A percentile compares a stretch with the other conserved stretches of the same genome.
phyloP scores from a whole-genome alignment of 495 filamentous ascomycete genomes.

The Parathielavia hyrcaniae region DNA sequence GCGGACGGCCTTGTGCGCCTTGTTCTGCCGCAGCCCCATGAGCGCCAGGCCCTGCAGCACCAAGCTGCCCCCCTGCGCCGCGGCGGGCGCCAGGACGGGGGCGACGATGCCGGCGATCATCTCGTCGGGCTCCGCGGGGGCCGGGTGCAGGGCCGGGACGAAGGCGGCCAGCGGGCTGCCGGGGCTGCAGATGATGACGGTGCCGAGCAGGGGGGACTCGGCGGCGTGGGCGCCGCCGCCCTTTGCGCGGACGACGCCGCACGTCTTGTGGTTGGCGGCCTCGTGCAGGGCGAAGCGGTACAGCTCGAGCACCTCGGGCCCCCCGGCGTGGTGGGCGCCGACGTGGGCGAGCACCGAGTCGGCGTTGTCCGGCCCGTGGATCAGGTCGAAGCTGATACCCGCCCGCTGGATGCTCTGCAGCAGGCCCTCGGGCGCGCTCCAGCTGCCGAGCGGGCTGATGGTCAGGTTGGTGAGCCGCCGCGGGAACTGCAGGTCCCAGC shows the following conservation, averaged over 20 bases:
- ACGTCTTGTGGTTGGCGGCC: constrained; percentile 49
- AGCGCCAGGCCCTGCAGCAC: constrained; percentile 73
- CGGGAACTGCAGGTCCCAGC: constrained; percentile 46
- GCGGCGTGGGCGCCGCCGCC: constrained; percentile 59
- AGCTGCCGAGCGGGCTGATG: constrained; percentile 59
- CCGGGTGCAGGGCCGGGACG: constrained; percentile 58
- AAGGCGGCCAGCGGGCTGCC: constrained; percentile 60
- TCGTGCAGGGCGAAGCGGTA: constrained; percentile 74
- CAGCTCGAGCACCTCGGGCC: constrained; percentile 76
- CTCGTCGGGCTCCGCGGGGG: constrained; percentile 31
- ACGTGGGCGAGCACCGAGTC: constrained; percentile 69
- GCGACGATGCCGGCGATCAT: constrained; percentile 72
- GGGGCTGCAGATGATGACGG: constrained; percentile 73
- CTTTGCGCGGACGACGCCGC: constrained; percentile 78
- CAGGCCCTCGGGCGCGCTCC: constrained; percentile 69
- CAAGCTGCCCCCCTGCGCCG: constrained; percentile 51
- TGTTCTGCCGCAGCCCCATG: constrained; percentile 76
- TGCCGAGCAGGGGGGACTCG: constrained; percentile 65
- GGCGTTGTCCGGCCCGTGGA: constrained; percentile 73
- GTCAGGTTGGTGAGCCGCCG: constrained; percentile 55
- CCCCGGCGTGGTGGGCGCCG: constrained; percentile 61
- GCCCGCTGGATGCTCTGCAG: constrained; percentile 62
- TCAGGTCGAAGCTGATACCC: constrained; percentile 66
- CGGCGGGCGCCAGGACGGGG: constrained; percentile 60
- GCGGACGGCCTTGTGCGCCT: constrained; percentile 61